Evolutionary conservation across 805 yeast species (phyloP), one percentile per base, ranked within the genome.

Genomic region (Candida verbasci): DNA sequence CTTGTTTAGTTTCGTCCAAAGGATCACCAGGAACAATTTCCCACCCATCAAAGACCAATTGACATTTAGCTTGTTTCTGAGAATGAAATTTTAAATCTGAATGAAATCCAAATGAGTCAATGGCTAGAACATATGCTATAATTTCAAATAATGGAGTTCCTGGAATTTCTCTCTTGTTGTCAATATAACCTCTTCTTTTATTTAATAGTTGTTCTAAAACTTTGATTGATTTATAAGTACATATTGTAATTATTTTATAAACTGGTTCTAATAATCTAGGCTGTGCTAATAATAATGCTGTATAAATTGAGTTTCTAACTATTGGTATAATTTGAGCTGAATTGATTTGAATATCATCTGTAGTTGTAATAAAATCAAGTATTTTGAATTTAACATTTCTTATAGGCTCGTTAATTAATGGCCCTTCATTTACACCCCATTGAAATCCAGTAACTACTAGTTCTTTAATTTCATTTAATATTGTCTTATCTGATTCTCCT

Each of bases 1-100:
- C 70, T 32, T 60, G 62, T 12, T 76, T 74, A 22, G 76, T 72
- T 16, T 63, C 60, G 54, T 91, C 95, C 48, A 91, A 52, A 7
- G 97, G 97, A 60, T 91, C 87, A 0, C 98, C 98, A 2, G 96
- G 95, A 1, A 86, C 94, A 3, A 67, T 57, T 15, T 74, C 72
- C 95, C 96, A 93, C 39, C 70, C 72, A 38, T 71, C 70, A 56
- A 86, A 86, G 32, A 72, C 72, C 42, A 82, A 53, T 31, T 76
- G 76, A 31, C 87, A 76, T 68, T 77, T 70, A 0, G 93, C 89
- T 48, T 76, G 82, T 4, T 96, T 96, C 43, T 78, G 80, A 0
- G 95, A 79, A 9, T 80, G 74, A 9, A 86, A 57, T 43, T 96
- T 60, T 22, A 93, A 60, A 55, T 93, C 98, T 0, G 95, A 78